Base-by-base conservation (phyloP, 2,329 filamentous ascomycete genomes). In the Epichloe uncinata region DNA sequence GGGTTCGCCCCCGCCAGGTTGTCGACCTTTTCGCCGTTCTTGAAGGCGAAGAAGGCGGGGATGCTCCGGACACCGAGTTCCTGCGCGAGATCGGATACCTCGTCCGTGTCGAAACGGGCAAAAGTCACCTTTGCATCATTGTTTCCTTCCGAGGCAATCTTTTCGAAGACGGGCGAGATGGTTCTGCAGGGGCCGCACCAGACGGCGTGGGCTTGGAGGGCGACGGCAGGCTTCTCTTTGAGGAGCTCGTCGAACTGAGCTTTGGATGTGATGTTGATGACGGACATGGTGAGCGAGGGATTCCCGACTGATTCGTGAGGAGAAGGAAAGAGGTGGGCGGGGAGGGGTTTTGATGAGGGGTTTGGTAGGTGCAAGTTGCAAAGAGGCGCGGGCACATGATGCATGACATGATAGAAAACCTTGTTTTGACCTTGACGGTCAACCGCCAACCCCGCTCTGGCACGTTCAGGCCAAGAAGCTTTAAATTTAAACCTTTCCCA, bases 171-270 rank as follows among this genome's bases (percentile, higher is more conserved):
- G 52, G 77, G 77, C 22, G 74, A 72, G 59, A 81, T 79, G 55
- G 66, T 64, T 64, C 76, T 76, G 73, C 77, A 81, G 20, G 77
- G 77, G 35, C 69, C 70, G 65, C 77, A 81, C 77, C 77, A 80
- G 59, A 72, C 68, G 52, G 77, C 77, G 64, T 69, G 73, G 65
- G 79, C 78, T 61, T 80, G 75, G 54, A 75, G 65, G 50, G 72
- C 68, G 53, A 78, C 73, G 63, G 73, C 74, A 38, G 68, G 71
- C 43, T 67, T 75, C n/a, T 62, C 63, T n/a, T 64, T 56, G 56
- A 77, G 60, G 52, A 79, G 72, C 37, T 64, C 58, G 52, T 74
- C 60, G 57, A 78, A 76, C 56, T 77, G 67, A 45, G 65, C 58
- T 53, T 65, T 63, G 44, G 66, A 61, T 51, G 58, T 63, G 61